Evolutionary conservation across 257 asterid species (phyloP), one percentile per base, ranked within the genome.

Genomic region (Apocynum venetum): DNA sequence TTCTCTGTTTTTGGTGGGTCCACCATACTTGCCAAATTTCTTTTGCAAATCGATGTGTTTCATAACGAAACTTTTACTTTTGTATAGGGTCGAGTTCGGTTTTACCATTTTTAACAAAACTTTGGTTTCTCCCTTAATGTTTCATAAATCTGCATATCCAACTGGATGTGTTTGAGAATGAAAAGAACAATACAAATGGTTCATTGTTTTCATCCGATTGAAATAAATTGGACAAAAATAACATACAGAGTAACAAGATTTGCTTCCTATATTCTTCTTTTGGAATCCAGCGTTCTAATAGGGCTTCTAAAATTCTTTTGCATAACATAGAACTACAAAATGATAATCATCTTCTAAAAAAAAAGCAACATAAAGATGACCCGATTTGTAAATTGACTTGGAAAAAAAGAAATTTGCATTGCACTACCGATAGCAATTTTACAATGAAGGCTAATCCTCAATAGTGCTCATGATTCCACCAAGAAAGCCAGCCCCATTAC

Each of bases 401-500:
- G 38, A 53, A n/a, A 14, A 14, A 11, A 46, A 43, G 48, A 11
- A 9, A 46, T n/a, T 71, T 3, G 44, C 17, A 19, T 71, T 25
- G 75, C 36, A 71, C 20, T 14, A n/a, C 7, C 57, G 1, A 38
- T 6, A 4, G 38, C 10, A 47, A 48, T 35, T 46, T 71, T n/a
- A 71, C 59, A 47, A 71, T 4, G 36, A 49, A 36, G 19, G 20
- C 82, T 91, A 93, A 0, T 87, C 91, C 3, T 96, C 97, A 0
- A 35, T 4, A 0, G 96, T 80, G 86, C 92, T 96, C 98, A 96
- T 79, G 87, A 89, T 90, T 81, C 99, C 99, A 52, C 99, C 99
- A 19, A 93, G 44, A 77, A 90, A 96, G 60, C 98, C 97, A 73
- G 99, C 99, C 2, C 99, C 98, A 55, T 93, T 93, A 87, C 97